Evolutionary conservation across 179 eudicot species (phyloP).

Genomic region (Gypsophila paniculata): DNA sequence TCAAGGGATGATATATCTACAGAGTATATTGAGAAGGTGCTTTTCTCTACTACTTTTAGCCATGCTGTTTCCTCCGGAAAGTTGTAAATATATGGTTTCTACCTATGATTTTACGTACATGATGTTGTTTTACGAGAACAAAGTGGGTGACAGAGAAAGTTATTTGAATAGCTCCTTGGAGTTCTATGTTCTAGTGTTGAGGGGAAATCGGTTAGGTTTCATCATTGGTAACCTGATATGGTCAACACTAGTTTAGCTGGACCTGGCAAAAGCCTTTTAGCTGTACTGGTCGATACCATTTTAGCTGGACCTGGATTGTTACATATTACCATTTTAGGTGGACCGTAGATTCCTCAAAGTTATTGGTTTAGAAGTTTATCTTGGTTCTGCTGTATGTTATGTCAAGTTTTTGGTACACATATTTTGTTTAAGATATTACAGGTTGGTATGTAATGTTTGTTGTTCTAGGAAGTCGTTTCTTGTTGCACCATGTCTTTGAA

Average conservation of each 20-base stretch:
- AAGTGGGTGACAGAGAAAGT: conserved; percentile 3
- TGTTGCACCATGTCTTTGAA: background rate
- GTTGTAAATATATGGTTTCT: background rate
- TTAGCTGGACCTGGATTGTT: background rate
- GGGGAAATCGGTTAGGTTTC: background rate
- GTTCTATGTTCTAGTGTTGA: background rate
- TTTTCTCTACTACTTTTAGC: background rate
- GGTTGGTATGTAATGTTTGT: no score
- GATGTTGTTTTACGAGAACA: background rate
- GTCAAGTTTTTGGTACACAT: background rate
- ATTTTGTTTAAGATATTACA: background rate
- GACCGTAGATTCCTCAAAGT: background rate
- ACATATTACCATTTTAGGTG: background rate
- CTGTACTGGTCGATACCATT: background rate
- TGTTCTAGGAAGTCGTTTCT: background rate
- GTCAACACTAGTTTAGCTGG: background rate
- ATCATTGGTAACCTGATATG: background rate
- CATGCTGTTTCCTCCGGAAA: background rate
- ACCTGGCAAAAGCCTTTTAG: background rate
- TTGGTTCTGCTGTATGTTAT: background rate
- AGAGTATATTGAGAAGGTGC: conserved; percentile 68
- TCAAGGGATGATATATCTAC: conserved; percentile 40
- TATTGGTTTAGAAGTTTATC: background rate
- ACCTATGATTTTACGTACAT: background rate
- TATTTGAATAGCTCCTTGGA: background rate